Evolutionary conservation across 148 eudicot genomes (phyloP).

Genomic region (Mesembryanthemum crystallinum): DNA sequence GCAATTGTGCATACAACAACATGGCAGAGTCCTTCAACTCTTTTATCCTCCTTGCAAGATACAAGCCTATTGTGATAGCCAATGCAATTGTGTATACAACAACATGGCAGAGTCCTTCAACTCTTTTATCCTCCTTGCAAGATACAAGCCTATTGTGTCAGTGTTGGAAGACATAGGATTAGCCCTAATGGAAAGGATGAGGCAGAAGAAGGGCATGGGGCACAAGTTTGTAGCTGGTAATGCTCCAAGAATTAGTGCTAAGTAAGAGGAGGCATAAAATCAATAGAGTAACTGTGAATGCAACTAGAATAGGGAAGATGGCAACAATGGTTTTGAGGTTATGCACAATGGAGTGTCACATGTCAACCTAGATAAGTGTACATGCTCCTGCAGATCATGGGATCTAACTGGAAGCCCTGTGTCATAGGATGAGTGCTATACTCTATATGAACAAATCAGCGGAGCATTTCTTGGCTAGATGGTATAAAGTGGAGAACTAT

Average conservation of each 20-base stretch:
- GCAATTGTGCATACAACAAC: neutral
- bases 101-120: neutral
- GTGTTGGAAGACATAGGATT: neutral
- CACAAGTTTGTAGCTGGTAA: neutral
- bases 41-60: neutral
- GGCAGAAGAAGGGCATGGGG: neutral
- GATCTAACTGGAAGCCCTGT: neutral
- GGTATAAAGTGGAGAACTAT: neutral
- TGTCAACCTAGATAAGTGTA: too few species aligned
- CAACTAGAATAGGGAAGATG: neutral
- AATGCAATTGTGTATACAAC: neutral
- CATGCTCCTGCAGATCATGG: neutral
- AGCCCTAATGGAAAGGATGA: neutral
- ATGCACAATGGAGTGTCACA: too few species aligned
- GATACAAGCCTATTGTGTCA: neutral
- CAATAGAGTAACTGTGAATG: neutral
- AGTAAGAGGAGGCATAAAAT: neutral
- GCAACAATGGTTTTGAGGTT: too few species aligned
- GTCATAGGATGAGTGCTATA: neutral
- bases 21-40: neutral
- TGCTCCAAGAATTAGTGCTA: neutral
- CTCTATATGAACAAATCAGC: neutral
- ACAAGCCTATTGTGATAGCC: neutral
- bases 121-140: neutral
- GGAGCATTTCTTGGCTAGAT: neutral